These are phyloP conservation scores for Picochlorum sp. DNA, from an alignment of 139 green algal species.

Conservation along the genomic window DNA sequence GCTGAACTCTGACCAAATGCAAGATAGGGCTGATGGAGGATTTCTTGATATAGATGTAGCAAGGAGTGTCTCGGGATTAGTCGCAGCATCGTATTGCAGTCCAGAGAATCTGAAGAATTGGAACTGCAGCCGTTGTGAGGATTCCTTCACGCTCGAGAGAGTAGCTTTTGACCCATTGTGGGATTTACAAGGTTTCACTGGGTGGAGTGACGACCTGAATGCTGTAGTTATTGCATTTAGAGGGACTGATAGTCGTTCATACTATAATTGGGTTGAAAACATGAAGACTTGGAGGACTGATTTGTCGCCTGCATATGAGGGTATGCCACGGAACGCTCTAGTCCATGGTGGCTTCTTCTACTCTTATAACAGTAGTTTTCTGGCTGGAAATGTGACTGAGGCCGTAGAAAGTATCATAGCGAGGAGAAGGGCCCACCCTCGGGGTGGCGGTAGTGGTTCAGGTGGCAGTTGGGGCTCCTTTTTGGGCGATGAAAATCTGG, in stretches of 20 bases:
- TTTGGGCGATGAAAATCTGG: neutral
- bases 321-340: slow-evolving; percentile 9
- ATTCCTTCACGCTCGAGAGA: neutral
- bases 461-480: neutral
- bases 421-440: neutral
- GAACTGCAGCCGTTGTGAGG: slow-evolving; percentile 60
- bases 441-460: neutral
- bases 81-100: slow-evolving; percentile 58
- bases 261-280: slow-evolving; percentile 59
- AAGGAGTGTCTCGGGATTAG: slow-evolving; percentile 27
- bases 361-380: slow-evolving; percentile 28
- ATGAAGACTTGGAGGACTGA: slow-evolving; percentile 61
- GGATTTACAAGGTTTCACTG: slow-evolving; percentile 59
- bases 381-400: slow-evolving; percentile 30
- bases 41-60: slow-evolving; percentile 36
- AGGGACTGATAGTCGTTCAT: slow-evolving; percentile 55
- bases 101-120: slow-evolving; percentile 33
- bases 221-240: slow-evolving; percentile 58
- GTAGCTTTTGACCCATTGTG: slow-evolving; percentile 52
- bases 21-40: slow-evolving; percentile 1
- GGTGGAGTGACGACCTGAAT: slow-evolving; percentile 38
- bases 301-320: slow-evolving; percentile 22
- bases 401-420: slow-evolving; percentile 1
- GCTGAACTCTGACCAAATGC: slow-evolving; percentile 7
- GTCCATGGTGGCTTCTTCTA: slow-evolving; percentile 48